Base-by-base conservation (phyloP, 768 basidiomycete species). In the Mycena vitilis region DNA sequence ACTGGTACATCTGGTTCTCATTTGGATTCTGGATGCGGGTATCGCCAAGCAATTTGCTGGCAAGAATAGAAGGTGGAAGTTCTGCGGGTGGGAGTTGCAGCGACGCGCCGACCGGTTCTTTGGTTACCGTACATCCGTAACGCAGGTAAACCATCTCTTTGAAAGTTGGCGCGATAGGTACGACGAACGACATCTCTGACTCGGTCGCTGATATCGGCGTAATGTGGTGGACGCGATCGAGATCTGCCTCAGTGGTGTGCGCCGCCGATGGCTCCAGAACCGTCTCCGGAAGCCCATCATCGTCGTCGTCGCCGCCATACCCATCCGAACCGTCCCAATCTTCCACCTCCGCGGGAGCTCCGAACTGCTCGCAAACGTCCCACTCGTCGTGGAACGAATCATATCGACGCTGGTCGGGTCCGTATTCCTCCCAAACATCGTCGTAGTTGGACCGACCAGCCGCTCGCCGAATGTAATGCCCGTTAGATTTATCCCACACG, bases 321-420 rank as follows among this genome's bases (percentile, higher is more conserved):
- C 15, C 47, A 23, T 22, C 47, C 8, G 9, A 48, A 44, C n/a
- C 47, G 47, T 48, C n/a, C 47, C 47, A 22, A 22, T 48, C 47
- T 5, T 48, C 47, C 22, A 9, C 47, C 22, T 48, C 47, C 6
- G 20, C 47, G 15, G 20, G n/a, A 48, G 2, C 13, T n/a, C 54
- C 63, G 18, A 55, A 64, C 7, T 18, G 18, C 5, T n/a, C 45
- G 15, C 63, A 64, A 0, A 56, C 6, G 40, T 64, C 63, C 63
- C 63, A 64, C 30, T 64, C 63, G 18, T 64, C 36, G 20, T 52
- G 25, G 54, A 48, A 49, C 11, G 45, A 37, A 36, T 64, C 47
- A 36, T 56, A 64, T 20, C 54, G 63, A 48, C 54, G 63, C 25
- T 64, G 63, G 8, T 18, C 18, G 8, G 54, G 44, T 6, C 54